Evolutionary conservation across 2,329 filamentous ascomycete species (phyloP), one percentile per base, ranked within the genome.

Genomic region (Aureobasidium uvarum): DNA sequence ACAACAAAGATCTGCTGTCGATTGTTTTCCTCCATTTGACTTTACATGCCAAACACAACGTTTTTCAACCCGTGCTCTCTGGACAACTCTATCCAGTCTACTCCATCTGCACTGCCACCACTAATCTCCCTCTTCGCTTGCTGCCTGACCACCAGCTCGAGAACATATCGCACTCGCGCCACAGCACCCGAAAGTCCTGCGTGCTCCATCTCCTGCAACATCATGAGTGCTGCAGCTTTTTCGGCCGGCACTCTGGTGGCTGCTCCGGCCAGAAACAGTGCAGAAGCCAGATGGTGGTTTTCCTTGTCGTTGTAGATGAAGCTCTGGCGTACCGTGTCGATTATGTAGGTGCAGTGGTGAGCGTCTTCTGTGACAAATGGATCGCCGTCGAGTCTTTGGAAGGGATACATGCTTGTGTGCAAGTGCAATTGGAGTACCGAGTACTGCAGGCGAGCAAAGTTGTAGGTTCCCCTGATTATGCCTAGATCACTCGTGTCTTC

Each of bases 191-290:
- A 81, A 65, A 84, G 79, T 23, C 79, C 80, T 41, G 77, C 72
- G 13, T 77, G 76, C 63, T 83, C 81, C 71, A 84, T 76, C 8
- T 71, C 73, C n/a, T 74, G 76, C 41, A 85, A 75, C 60, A 85
- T 69, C n/a, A 81, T 76, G 66, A 84, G 73, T 1, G 80, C 81
- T 68, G 77, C 74, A 62, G 75, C 74, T 70, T 84, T 82, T 25
- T 80, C 76, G 5, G 72, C 73, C 13, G 73, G 74, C 20, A 77
- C 74, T 1, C 70, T 74, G 1, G 77, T 74, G 16, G 79, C 79
- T n/a, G 80, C 77, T 3, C 83, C 84, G 0, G 83, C 81, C 65
- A 86, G 79, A 70, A 85, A 85, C 0, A 85, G 68, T 0, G 83
- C 83, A 66, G 85, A 83, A 2, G 83, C 76, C 5, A 83, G 70